Evolutionary conservation across 805 yeast genomes (phyloP), one percentile per base, ranked within the genome.

Genomic region (Wickerhamomyces rabaulensis): DNA sequence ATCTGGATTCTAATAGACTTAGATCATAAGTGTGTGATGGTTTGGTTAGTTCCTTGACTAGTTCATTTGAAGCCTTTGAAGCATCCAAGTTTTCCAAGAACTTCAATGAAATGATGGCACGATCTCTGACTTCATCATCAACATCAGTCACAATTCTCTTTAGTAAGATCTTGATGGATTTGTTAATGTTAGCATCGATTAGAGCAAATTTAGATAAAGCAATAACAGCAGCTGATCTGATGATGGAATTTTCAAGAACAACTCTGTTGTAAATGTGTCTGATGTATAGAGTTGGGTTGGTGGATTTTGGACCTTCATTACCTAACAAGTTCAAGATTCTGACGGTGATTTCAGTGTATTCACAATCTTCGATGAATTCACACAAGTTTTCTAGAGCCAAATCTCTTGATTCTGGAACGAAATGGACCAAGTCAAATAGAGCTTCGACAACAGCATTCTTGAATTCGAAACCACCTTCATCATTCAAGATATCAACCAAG

Each of bases 291-390:
- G 96, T 85, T 47, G 98, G 97, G 53, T 84, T 85, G 8, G 84
- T 56, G 6, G 96, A 84, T 48, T 75, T 71, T 59, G 99, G 97
- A 51, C 99, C 99, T 67, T 91, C 96, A 54, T 83, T 87, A 63
- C 99, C 99, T 54, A 94, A 77, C 51, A 92, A 68, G 68, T 91
- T 96, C 66, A 94, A 75, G 48, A 94, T 84, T 62, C 98, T 80
- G n/a, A 91, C 96, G 23, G 95, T 80, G 51, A 94, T 80, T 68
- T 90, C 97, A 26, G 96, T 87, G 70, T 77, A 92, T 70, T 94
- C 99, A 71, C 98, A 94, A 73, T 94, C 99, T 69, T 94, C 99
- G 59, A 94, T 94, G 63, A 90, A 91, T 67, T 94, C 99, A 75
- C 98, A 90, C 58, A 94, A 75, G 65, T 84, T 84, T 69, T 87